Base-by-base conservation (phyloP, 805 yeast genomes). In the Wickerhamia fluorescens region DNA sequence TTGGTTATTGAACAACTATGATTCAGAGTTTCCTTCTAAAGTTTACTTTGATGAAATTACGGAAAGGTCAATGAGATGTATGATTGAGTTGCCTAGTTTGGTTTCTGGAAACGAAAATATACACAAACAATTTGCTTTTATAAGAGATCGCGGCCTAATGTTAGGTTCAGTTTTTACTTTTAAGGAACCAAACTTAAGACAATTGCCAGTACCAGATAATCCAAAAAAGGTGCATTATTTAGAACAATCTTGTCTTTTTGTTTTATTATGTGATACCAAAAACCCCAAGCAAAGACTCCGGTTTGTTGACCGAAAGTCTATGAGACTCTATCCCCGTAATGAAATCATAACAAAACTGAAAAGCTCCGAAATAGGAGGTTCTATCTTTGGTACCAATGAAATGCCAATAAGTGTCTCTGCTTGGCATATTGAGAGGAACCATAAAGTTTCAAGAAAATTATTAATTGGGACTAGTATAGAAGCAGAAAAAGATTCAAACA, bases 111-210 rank as follows among this genome's bases (percentile, higher is more conserved):
- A 30, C 10, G n/a, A n/a, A n/a, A 15, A 18, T 11, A 15, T 12
- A 8, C 7, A 13, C 22, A 30, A 19, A n/a, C 17, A 16, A 4
- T 34, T 47, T 30, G 47, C 41, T 5, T 41, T 44, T 30, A 36
- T 57, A 4, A 37, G 64, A 25, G 67, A 59, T 14, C 66, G 61
- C 29, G 70, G 70, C 1, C 28, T 63, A 7, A 42, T 49, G 6
- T 20, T 54, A 4, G 56, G 53, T 3, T 35, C 46, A 3, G 34
- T 62, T 1, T 41, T 43, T 4, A 38, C 53, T 2, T 49, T 47
- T 23, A 40, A 34, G 20, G 38, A 30, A 13, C 51, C 66, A 2
- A 33, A 41, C n/a, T n/a, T 53, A 6, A 48, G 45, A 22, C 67
- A 56, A 34, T 30, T 59, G 2, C 37, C 41, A 13, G 31, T 60